These are phyloP conservation scores for Termitomyces sp. DNA, from an alignment of 768 basidiomycete genomes.

Conservation along the genomic window DNA sequence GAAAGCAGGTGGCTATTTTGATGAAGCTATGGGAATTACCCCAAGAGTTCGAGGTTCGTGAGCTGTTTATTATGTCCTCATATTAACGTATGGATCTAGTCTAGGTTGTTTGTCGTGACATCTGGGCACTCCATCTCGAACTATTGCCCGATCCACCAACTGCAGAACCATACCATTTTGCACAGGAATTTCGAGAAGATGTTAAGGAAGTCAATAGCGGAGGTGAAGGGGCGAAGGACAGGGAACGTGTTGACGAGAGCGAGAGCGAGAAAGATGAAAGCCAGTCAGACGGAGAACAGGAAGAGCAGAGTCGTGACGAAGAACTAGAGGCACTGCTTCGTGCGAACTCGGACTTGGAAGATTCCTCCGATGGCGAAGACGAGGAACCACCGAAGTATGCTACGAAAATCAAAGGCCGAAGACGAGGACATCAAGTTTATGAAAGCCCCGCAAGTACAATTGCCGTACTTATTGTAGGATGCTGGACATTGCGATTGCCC, in stretches of 20 bases:
- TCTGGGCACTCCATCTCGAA: constrained; percentile 77
- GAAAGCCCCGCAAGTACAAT: constrained; percentile 48
- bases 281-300: neutral
- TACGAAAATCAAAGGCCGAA: constrained; percentile 15
- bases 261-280: constrained; percentile 11
- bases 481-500: constrained; percentile 79
- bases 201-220: constrained; percentile 1
- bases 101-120: constrained; percentile 70
- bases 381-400: constrained; percentile 8
- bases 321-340: constrained; percentile 40
- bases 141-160: constrained; percentile 57
- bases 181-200: constrained; percentile 27
- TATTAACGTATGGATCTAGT: neutral
- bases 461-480: constrained; percentile 68
- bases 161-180: constrained; percentile 53
- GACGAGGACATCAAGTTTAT: constrained; percentile 19
- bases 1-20: constrained; percentile 70
- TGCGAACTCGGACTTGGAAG: constrained; percentile 38
- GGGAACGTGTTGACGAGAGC: constrained; percentile 11
- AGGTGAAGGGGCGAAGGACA: neutral
- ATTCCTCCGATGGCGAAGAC: constrained; percentile 25
- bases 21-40: constrained; percentile 68
- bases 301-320: constrained; percentile 20
- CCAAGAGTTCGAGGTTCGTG: constrained; percentile 68
- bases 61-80: constrained; percentile 1